These are phyloP conservation scores for Dittrichia graveolens DNA, from an alignment of 129 eudicot genomes.

Conservation along the genomic window DNA sequence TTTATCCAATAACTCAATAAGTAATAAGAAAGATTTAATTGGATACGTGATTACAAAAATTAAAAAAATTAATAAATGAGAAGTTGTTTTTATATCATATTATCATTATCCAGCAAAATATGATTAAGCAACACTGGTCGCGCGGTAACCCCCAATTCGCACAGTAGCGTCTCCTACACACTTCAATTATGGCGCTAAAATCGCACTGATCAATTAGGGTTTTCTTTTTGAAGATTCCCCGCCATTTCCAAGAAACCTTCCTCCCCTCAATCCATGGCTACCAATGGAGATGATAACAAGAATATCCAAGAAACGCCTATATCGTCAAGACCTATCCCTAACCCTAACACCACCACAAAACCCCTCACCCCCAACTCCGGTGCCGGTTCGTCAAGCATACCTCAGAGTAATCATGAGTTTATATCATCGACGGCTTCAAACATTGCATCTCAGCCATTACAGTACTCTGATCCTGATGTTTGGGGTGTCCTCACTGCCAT, in stretches of 20 bases:
- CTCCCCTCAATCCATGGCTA: constrained; percentile 1
- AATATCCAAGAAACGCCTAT: constrained; percentile 41
- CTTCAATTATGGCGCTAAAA: constrained; percentile 32
- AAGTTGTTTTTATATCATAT: too few species aligned
- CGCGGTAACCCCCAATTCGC: neutral
- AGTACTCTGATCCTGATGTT: constrained; percentile 72
- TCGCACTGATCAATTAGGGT: constrained; percentile 43
- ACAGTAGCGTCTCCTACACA: constrained; percentile 21
- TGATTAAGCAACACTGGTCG: too few species aligned
- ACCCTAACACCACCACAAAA: constrained; percentile 35
- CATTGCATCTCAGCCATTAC: constrained; percentile 78
- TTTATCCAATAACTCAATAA: too few species aligned
- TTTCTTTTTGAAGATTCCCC: constrained; percentile 39
- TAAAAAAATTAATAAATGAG: too few species aligned
- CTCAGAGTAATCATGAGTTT: constrained; percentile 42
- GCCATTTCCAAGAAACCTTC: constrained; percentile 35
- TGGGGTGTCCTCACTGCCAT: constrained; percentile 98
- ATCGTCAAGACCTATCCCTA: constrained; percentile 39
- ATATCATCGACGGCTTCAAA: constrained; percentile 67
- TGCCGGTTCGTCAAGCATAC: constrained; percentile 22
- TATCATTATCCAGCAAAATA: too few species aligned
- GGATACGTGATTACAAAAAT: too few species aligned
- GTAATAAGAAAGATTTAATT: too few species aligned
- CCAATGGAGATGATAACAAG: constrained; percentile 43
- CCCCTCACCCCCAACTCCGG: constrained; percentile 29